Conservation (phyloP, 164 flowering plant genomes). For the Kalanchoe fedtschenkoi region DNA sequence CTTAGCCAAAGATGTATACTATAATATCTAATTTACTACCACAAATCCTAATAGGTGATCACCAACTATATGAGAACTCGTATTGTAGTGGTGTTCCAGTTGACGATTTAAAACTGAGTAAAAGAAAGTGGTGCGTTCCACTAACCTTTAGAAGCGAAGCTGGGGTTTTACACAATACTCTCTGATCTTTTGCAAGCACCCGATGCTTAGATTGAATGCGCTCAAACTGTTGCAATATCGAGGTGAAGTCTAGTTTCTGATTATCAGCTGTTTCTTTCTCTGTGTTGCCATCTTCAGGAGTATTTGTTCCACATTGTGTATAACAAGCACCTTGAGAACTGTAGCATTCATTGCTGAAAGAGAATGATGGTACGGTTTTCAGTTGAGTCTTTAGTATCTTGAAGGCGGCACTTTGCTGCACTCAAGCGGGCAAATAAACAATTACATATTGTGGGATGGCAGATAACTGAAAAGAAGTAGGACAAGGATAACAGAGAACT, state of each 20-base stretch:
- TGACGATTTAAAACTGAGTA: neutral
- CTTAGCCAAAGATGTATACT: neutral
- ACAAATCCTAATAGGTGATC: neutral
- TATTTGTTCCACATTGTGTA: constrained; percentile 22
- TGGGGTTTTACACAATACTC: constrained; percentile 26
- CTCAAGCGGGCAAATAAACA: neutral
- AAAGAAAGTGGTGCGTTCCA: neutral
- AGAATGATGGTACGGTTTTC: constrained; percentile 65
- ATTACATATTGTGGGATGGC: neutral
- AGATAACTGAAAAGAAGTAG: neutral
- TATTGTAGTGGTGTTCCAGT: neutral
- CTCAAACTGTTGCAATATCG: constrained; percentile 63
- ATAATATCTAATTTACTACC: neutral
- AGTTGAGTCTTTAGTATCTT: constrained; percentile 70
- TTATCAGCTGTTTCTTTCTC: constrained; percentile 28
- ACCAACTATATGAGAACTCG: neutral
- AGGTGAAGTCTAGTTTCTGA: constrained; percentile 50
- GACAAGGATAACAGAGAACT: too few species aligned
- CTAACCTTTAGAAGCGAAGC: constrained; percentile 42
- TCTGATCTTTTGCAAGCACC: constrained; percentile 32
- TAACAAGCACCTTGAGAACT: constrained; percentile 18
- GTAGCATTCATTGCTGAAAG: constrained; percentile 50
- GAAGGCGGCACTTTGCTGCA: constrained; percentile 97
- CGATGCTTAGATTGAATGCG: constrained; percentile 69
- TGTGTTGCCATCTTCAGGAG: constrained; percentile 44